Conservation (phyloP, 805 yeast genomes). For the Jamesozyma lodderae region DNA sequence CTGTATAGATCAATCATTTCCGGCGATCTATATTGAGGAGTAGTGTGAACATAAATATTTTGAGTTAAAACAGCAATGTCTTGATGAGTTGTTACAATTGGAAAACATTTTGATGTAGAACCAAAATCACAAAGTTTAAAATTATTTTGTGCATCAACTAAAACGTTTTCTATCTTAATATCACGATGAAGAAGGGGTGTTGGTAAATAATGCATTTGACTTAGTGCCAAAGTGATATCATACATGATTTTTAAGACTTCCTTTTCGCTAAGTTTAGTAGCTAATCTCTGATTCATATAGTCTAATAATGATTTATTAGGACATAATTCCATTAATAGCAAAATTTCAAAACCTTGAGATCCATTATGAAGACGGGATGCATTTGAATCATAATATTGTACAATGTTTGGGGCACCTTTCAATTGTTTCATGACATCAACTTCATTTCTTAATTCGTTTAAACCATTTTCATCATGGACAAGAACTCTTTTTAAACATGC, state of each 20-base stretch:
- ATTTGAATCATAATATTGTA: constrained; percentile 65
- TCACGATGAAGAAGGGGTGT: constrained; percentile 83
- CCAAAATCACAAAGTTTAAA: constrained; percentile 94
- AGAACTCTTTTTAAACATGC: constrained; percentile 71
- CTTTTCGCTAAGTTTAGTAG: constrained; percentile 64
- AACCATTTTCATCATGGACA: constrained; percentile 62
- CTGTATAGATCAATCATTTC: constrained; percentile 90
- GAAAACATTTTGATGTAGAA: constrained; percentile 49
- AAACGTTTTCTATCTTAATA: constrained; percentile 87
- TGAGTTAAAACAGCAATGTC: constrained; percentile 69
- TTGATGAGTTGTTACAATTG: constrained; percentile 67
- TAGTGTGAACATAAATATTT: constrained; percentile 83
- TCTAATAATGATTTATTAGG: constrained; percentile 84
- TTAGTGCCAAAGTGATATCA: constrained; percentile 74
- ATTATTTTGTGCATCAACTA: constrained; percentile 58
- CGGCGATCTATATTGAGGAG: constrained; percentile 93
- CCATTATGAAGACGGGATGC: constrained; percentile 46
- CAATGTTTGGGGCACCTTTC: constrained; percentile 48
- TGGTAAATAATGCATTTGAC: constrained; percentile 71
- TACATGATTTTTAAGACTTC: constrained; percentile 79
- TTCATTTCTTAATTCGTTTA: constrained; percentile 58
- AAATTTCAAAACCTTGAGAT: constrained; percentile 62
- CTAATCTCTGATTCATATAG: constrained; percentile 79
- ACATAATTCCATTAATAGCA: constrained; percentile 90
- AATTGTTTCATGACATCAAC: constrained; percentile 74